A percentile compares a stretch with the other conserved stretches of the same genome.
Evolutionary conservation across 495 filamentous ascomycete species (phyloP).

Genomic region (Cercophora scortea): DNA sequence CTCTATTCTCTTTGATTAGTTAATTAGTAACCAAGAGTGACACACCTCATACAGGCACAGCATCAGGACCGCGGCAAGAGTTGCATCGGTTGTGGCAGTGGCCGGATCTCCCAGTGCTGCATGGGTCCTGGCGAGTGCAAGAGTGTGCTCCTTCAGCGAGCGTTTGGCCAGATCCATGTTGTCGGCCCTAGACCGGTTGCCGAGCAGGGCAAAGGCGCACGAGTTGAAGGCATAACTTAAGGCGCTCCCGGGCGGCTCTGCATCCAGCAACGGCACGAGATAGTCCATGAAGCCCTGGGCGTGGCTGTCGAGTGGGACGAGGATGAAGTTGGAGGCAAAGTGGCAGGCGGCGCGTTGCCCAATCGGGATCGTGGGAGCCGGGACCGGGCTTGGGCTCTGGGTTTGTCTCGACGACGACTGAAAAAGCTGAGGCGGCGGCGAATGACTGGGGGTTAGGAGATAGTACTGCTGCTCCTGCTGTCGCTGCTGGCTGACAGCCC

Average conservation of each 20-base stretch:
- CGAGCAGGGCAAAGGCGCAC: conserved; percentile 48
- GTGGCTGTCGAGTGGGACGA: conserved; percentile 34
- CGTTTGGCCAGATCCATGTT: conserved; percentile 24
- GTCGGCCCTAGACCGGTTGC: conserved; percentile 29
- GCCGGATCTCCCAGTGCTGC: conserved; percentile 44
- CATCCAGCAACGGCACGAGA: conserved; percentile 45
- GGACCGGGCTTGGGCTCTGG: neutral
- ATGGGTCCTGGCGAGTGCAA: conserved; percentile 47
- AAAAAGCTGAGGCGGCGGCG: neutral
- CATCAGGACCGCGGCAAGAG: conserved; percentile 18
- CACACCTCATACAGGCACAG: conserved; percentile 19
- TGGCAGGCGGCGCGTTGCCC: conserved; percentile 44
- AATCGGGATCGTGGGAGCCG: conserved; percentile 16
- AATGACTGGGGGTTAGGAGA: neutral
- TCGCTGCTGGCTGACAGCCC: conserved; percentile 6
- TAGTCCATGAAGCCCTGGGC: conserved; percentile 48
- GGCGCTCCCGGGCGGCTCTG: conserved; percentile 36
- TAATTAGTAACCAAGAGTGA: no score
- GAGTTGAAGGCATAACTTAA: conserved; percentile 51
- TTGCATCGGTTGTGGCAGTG: conserved; percentile 15
- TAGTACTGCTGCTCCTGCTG: neutral
- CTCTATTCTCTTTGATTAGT: no score
- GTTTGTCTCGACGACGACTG: neutral
- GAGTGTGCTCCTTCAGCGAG: conserved; percentile 35
- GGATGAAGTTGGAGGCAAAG: conserved; percentile 48